These are phyloP conservation scores for Phytopythium boreale DNA, from an alignment of 352 stramenopile species.

Conservation along the genomic window DNA sequence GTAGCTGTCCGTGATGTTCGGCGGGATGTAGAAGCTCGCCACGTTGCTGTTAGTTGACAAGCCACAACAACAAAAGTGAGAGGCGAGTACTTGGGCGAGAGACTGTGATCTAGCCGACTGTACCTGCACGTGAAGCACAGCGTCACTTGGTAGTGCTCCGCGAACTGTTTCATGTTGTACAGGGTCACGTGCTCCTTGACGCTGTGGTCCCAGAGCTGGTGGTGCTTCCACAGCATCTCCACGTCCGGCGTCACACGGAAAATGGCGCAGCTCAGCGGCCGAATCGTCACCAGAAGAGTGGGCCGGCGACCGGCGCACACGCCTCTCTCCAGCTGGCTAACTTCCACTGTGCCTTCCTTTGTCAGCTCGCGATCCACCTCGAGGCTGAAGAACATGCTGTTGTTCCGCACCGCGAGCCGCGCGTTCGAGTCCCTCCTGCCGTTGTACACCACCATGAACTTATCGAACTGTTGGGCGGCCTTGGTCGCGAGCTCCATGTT, in stretches of 20 bases:
- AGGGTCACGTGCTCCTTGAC: slow-evolving; percentile 87
- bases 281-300: slow-evolving; percentile 69
- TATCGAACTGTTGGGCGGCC: slow-evolving; percentile 38
- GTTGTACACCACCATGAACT: slow-evolving; percentile 79
- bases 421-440: slow-evolving; percentile 60
- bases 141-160: slow-evolving; percentile 85
- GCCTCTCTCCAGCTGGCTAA: slow-evolving; percentile 66
- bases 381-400: slow-evolving; percentile 85
- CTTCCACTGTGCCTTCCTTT: slow-evolving; percentile 31
- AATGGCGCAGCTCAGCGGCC: slow-evolving; percentile 47
- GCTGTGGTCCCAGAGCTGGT: slow-evolving; percentile 84
- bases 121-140: slow-evolving; percentile 87
- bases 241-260: slow-evolving; percentile 74
- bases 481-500: slow-evolving; percentile 27
- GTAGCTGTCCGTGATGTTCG: slow-evolving; percentile 81
- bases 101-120: not conserved
- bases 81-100: slow-evolving; percentile 9
- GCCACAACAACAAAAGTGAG: not conserved
- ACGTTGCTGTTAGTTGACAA: slow-evolving; percentile 45
- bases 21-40: slow-evolving; percentile 80
- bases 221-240: slow-evolving; percentile 65
- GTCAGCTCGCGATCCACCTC: slow-evolving; percentile 48
- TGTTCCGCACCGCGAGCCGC: slow-evolving; percentile 73
- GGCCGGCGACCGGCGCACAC: slow-evolving; percentile 62
- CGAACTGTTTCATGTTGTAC: slow-evolving; percentile 91